Base-by-base conservation (phyloP, 2,329 filamentous ascomycete genomes). In the Colletotrichum navitas region DNA sequence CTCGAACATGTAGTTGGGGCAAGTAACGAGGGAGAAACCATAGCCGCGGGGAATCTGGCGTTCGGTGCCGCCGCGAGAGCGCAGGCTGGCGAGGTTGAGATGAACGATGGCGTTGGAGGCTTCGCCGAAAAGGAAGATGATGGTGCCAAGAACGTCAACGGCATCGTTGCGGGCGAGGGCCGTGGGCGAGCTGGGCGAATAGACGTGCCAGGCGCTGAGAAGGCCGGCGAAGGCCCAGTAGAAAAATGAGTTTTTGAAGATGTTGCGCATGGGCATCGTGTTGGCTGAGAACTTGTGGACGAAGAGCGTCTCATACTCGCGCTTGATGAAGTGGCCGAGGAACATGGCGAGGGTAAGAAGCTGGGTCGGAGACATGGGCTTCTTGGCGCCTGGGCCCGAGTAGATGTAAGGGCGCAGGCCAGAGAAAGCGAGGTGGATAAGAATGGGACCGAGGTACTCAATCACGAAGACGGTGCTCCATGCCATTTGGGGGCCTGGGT, bases 1-100 rank as follows among this genome's bases (percentile, higher is more conserved):
- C 83, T 99, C 96, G 76, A 97, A 98, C 85, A 97, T 90, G 85
- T 99, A 99, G 85, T 99, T 99, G 52, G 96, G 96, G 84, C 95
- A 97, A 16, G 96, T 99, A 63, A 99, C 95, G 45, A 93, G 83
- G 74, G 85, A 86, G 82, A 98, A 98, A 39, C 95, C 94, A 70
- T 95, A 90, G 34, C 96, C 96, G 68, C 86, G 86, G 1, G 96
- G 96, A 74, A 99, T 97, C 76, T 94, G 94, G 71, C 95, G 89
- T 80, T 97, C 94, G 1, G 93, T 95, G 75, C 92, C 93, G 67
- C 95, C 95, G 0, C 89, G 86, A 68, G 90, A 91, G 62, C 96
- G 91, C 74, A 99, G 88, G 73, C 89, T 88, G 36, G 92, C 90
- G 32, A 99, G 88, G 65, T 94, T 92, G 76, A 92, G 81, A 83